Evolutionary conservation across 2,329 filamentous ascomycete genomes (phyloP), one percentile per base, ranked within the genome.

Genomic region (Aspergillus brasiliensis): DNA sequence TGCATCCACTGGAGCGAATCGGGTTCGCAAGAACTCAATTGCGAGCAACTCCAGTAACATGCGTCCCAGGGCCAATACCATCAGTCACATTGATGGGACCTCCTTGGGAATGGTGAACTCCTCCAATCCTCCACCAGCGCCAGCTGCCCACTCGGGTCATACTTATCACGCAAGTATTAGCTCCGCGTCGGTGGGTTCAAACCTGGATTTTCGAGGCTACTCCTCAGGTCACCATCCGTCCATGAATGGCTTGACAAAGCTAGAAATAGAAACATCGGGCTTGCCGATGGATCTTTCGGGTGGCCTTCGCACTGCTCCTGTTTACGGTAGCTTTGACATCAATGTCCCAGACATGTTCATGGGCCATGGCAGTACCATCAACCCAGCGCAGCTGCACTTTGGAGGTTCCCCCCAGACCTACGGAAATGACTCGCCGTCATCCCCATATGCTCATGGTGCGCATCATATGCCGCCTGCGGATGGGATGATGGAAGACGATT

Each of bases 41-140:
- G 92, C 89, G 51, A 83, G 81, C 67, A 82, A 78, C 53, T 74
- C 80, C 31, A 81, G 78, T 56, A 82, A 83, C 56, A 93, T 94
- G 86, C 86, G 95, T 65, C 95, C 94, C 21, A 84, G 95, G 69
- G 94, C 95, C 57, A 98, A 98, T 74, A 99, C 95, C 38, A 96
- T 99, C 71, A 95, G 93, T 72, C 93, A 98, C 75, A 87, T 98
- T 58, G 95, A 97, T 73, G 85, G 86, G 59, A 83, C 84, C 56
- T 86, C 88, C 42, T 85, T 96, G 74, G 91, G 89, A 68, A 85
- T 95, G 78, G 66, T 73, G 31, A 67, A 69, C 63, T 62, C 68
- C 10, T 63, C 66, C 48, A 72, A 71, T 38, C 68, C 57, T 59
- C 68, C 40, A 8, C 55, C 65, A 7, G 60, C 61, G 3, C 40